Evolutionary conservation across 2,329 filamentous ascomycete species (phyloP), one percentile per base, ranked within the genome.

Genomic region (Fonsecaea pedrosoi): DNA sequence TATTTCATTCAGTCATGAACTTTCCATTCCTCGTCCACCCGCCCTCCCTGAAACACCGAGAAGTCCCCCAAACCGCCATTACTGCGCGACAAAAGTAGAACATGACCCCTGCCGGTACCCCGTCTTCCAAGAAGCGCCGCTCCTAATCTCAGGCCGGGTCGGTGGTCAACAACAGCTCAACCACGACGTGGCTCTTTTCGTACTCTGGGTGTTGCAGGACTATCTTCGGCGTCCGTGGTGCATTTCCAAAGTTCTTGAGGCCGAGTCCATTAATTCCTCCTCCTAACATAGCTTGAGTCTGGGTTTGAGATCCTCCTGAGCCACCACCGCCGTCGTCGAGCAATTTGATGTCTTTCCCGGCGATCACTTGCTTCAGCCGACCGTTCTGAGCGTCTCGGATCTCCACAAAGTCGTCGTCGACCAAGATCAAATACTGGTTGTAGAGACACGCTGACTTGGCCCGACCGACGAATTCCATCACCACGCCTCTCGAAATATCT

Each of bases 391-490:
- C 95, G 74, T 99, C 98, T 62, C 95, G 88, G 61, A 99, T 92
- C 81, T 99, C 95, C 56, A 99, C 92, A 73, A 98, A 99, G 78
- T 98, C 94, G 25, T 92, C 90, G 77, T 97, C 95, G 81, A 98
- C 97, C 4, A 99, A 87, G 7, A 99, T 83, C 4, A 99, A 86
- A 77, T 97, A 98, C 65, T 93, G 90, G 1, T 93, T 94, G 73
- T 92, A 96, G 81, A 98, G 89, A 69, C 93, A 95, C 1, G 94
- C 94, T 12, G 89, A 88, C 69, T 90, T 89, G 1, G 95, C 95
- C 74, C 90, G 94, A 72, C 95, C 95, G n/a, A 96, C 95, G 78
- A 98, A 99, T 77, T 98, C 93, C 93, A 99, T 97, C 75, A 98
- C 94, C 66, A 98, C 92, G 34, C 90, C 92, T 54, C 96, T 90